phyloP scores from a whole-genome alignment of 2,329 filamentous ascomycete species.

The Ophiosphaerella herpotricha region DNA sequence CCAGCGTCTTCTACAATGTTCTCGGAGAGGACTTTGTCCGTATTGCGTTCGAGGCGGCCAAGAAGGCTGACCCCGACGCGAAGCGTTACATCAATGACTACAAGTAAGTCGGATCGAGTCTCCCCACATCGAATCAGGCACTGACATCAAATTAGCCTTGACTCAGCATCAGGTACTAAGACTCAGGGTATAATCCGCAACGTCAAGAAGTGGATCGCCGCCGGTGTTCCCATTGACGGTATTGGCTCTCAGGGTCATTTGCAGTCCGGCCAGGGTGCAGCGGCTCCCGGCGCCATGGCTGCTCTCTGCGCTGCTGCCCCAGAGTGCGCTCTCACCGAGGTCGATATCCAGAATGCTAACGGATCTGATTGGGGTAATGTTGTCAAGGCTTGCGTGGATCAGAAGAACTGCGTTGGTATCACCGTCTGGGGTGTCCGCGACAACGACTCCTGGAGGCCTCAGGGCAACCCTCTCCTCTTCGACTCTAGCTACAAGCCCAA shows the following conservation, averaged over 20 bases:
- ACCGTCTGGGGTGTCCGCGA: constrained; percentile 65
- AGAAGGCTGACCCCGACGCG: constrained; percentile 67
- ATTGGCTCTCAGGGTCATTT: constrained; percentile 58
- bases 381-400: constrained; percentile 63
- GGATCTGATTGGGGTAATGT: constrained; percentile 62
- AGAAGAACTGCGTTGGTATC: constrained; percentile 67
- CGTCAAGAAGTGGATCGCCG: constrained; percentile 68
- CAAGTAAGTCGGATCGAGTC: constrained; percentile 40
- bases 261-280: constrained; percentile 53
- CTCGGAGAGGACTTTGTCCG: constrained; percentile 73
- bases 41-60: constrained; percentile 73
- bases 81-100: constrained; percentile 79
- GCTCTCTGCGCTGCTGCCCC: constrained; percentile 59
- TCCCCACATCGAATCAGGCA: not conserved
- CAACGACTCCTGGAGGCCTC: constrained; percentile 52
- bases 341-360: constrained; percentile 67
- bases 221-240: constrained; percentile 68
- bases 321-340: constrained; percentile 69
- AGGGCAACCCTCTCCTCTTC: constrained; percentile 51
- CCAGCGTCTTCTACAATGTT: constrained; percentile 68
- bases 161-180: constrained; percentile 65
- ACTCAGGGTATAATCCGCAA: constrained; percentile 60
- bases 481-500: constrained; percentile 52
- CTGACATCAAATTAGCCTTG: constrained; percentile 58
- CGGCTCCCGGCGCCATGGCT: constrained; percentile 54